Evolutionary conservation across 2,329 filamentous ascomycete genomes (phyloP).

Genomic region (Dryadomyces quercus-mongolicae): DNA sequence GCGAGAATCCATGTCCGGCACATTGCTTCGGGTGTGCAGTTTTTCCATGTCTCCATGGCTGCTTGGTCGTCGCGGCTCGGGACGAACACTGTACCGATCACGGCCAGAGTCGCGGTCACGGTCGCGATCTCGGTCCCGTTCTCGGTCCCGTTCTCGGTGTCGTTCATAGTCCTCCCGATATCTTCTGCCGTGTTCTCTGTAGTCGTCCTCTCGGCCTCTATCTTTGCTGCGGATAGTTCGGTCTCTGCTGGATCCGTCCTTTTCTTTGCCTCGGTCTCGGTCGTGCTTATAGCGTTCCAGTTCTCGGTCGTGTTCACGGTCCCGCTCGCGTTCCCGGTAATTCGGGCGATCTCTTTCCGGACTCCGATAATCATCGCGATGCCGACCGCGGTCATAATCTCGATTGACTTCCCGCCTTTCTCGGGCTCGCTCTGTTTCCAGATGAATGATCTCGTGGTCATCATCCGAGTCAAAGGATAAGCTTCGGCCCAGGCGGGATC

Average conservation of each 20-base stretch:
- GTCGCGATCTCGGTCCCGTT: constrained; percentile 22
- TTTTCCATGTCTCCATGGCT: constrained; percentile 38
- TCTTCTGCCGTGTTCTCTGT: not conserved
- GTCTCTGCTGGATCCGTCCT: not conserved
- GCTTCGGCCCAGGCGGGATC: constrained; percentile 24
- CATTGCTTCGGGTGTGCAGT: constrained; percentile 15
- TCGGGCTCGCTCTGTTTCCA: constrained; percentile 14
- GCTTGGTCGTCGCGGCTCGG: constrained; percentile 32
- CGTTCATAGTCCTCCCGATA: constrained; percentile 2
- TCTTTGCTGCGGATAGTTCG: constrained; percentile 15
- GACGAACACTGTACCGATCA: constrained; percentile 23
- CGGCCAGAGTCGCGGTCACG: constrained; percentile 19
- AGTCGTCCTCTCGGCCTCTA: constrained; percentile 9
- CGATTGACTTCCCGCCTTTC: constrained; percentile 19
- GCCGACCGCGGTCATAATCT: constrained; percentile 17
- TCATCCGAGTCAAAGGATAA: constrained; percentile 28
- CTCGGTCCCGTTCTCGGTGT: constrained; percentile 16
- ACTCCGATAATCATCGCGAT: constrained; percentile 23
- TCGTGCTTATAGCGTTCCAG: constrained; percentile 14
- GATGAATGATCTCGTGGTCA: not conserved
- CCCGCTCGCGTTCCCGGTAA: constrained; percentile 21
- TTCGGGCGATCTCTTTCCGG: constrained; percentile 19
- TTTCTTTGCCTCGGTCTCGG: constrained; percentile 14
- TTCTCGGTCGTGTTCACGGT: constrained; percentile 18
- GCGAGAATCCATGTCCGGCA: constrained; percentile 14